Evolutionary conservation across 768 basidiomycete species (phyloP), one percentile per base, ranked within the genome.

Genomic region (Leccinum disarticulatum): DNA sequence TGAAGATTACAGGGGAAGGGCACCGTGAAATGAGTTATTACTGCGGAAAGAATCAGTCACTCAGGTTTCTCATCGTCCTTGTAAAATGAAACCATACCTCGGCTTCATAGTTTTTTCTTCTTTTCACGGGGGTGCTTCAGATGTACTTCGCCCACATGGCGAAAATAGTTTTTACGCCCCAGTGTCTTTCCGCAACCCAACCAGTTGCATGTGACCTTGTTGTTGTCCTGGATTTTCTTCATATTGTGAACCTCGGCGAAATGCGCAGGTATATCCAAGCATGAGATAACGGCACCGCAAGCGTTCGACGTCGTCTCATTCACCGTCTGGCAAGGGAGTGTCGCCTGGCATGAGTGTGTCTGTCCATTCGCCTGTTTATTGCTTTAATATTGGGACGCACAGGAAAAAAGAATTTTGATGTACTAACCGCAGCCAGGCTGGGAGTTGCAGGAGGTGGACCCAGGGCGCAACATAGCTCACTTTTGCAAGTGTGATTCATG

Each of bases 121-220:
- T 11, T 2, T 4, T 1, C 0, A 25, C 64, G 58, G 0, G 13
- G 35, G 30, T 64, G 62, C 1, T 19, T 30, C 8, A 64, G 11
- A 3, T 66, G 66, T 0, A 0, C 0, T 1, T 67, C 66, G 0
- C 4, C 1, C 3, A 57, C 2, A 2, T 66, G 66, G 1, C 66
- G 62, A 3, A 0, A 1, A 5, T 61, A 57, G 17, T 59, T 64
- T 5, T 67, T 61, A 9, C 25, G 38, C 13, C 0, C 0, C 19
- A 48, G 0, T 0, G 0, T 0, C n/a, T 22, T 33, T 4, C 0
- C 0, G 43, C 61, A 64, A 0, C 22, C 56, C 0, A 4, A 0
- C 64, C 61, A 66, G 0, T 1, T 0, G 3, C 65, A 66, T 0
- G 0, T 0, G 8, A 52, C 1, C n/a, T 2, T 14, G 4, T 0